Evolutionary conservation across 495 filamentous ascomycete genomes (phyloP).

Genomic region (Aspergillus kassunensis): DNA sequence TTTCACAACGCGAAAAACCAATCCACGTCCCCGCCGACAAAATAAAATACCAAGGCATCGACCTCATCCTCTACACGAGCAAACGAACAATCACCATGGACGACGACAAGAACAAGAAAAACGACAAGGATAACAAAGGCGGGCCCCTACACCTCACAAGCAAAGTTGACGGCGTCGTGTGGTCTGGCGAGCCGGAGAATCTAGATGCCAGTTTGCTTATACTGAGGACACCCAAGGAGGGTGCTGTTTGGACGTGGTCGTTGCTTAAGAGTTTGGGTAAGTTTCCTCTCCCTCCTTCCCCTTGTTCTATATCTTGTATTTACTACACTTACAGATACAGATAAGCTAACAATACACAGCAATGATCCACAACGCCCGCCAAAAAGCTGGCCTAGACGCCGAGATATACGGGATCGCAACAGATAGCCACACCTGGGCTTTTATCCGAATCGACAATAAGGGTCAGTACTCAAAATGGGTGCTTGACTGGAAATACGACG

Average conservation of each 20-base stretch:
- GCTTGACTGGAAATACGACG: not conserved
- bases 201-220: not conserved
- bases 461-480: not conserved
- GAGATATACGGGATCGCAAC: conserved; percentile 1
- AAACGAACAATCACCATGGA: not conserved
- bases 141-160: not conserved
- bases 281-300: not conserved
- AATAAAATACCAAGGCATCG: no score
- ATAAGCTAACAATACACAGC: not conserved
- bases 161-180: not conserved
- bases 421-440: not conserved
- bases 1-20: not conserved
- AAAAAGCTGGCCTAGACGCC: not conserved
- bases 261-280: not conserved
- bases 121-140: not conserved
- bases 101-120: not conserved
- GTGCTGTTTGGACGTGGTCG: not conserved
- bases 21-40: not conserved
- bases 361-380: not conserved
- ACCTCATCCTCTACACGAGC: not conserved
- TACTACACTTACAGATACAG: no score
- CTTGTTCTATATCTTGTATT: no score
- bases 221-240: not conserved
- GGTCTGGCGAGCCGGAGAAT: not conserved
- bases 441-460: not conserved